phyloP scores from a whole-genome alignment of 495 filamentous ascomycete species.

The Xylaria castorea region DNA sequence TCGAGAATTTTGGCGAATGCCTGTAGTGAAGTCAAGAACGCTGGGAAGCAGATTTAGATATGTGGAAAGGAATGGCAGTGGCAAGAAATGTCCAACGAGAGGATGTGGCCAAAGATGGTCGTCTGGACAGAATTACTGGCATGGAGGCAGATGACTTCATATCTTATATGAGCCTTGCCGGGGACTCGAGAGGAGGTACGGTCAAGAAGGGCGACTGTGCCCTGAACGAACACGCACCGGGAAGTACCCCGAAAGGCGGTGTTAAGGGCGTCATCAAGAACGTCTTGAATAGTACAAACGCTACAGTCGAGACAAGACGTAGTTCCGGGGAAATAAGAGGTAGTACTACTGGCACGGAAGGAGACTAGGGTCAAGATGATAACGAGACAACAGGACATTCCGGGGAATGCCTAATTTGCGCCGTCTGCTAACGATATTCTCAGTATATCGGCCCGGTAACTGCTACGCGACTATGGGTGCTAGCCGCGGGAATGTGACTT shows the following conservation, averaged over 20 bases:
- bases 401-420: constrained; percentile 43
- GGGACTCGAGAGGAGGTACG: constrained; percentile 13
- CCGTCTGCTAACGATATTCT: constrained; percentile 27
- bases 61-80: constrained; percentile 46
- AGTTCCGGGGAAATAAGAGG: background rate
- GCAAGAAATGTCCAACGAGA: constrained; percentile 42
- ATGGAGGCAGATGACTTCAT: constrained; percentile 42
- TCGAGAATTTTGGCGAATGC: constrained; percentile 43
- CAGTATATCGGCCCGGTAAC: constrained; percentile 32
- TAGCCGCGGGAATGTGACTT: constrained; percentile 42
- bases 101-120: constrained; percentile 36
- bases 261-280: constrained; percentile 40
- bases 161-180: constrained; percentile 40
- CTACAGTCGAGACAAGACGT: constrained; percentile 31
- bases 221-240: constrained; percentile 31
- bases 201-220: background rate
- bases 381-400: constrained; percentile 36
- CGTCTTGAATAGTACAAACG: constrained; percentile 37
- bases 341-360: constrained; percentile 52
- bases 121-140: constrained; percentile 32
- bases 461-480: constrained; percentile 19
- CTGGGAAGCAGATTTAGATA: constrained; percentile 44
- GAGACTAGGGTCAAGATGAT: constrained; percentile 40
- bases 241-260: constrained; percentile 32
- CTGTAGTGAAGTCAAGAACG: constrained; percentile 40